Evolutionary conservation across 495 filamentous ascomycete genomes (phyloP).

Genomic region (Cetradonia linearis): DNA sequence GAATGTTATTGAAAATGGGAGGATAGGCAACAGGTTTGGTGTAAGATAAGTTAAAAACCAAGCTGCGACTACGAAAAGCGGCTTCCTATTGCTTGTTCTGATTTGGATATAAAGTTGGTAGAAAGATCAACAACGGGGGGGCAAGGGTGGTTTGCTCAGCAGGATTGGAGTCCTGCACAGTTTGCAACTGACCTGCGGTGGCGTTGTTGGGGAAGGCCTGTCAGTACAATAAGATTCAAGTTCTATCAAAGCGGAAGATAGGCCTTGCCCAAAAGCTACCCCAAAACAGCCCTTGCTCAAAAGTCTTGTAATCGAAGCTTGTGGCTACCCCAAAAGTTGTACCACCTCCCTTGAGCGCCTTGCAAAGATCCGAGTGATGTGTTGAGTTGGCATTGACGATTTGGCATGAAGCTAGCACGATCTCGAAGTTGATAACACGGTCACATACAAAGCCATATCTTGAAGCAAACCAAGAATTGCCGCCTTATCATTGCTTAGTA

Average conservation of each 20-base stretch:
- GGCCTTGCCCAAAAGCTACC: conserved; percentile 1
- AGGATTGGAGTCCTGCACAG: conserved; percentile 4
- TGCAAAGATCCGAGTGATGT: conserved; percentile 32
- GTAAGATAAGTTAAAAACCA: conserved; percentile 5
- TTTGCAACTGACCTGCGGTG: background rate
- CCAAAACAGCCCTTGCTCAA: conserved; percentile 23
- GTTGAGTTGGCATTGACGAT: conserved; percentile 29
- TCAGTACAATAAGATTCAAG: background rate
- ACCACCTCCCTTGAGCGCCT: conserved; percentile 36
- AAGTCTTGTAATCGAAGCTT: conserved; percentile 22
- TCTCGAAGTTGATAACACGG: conserved; percentile 21
- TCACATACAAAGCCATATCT: conserved; percentile 23
- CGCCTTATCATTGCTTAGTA: conserved; percentile 22
- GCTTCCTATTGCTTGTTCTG: too few relatives aligned
- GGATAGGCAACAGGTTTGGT: conserved; percentile 4
- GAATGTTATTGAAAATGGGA: background rate
- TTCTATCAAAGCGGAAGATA: background rate
- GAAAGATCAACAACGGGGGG: too few relatives aligned
- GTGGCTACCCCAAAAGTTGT: conserved; percentile 29
- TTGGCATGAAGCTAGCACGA: conserved; percentile 29
- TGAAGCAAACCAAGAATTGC: conserved; percentile 22
- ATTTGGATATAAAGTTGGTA: too few relatives aligned
- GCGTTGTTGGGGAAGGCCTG: background rate
- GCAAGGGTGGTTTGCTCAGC: too few relatives aligned
- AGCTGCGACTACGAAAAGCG: too few relatives aligned